A percentile compares a stretch with the other conserved stretches of the same genome.
Evolutionary conservation across 1,139 yeast species (phyloP).

Genomic region (Geotrichum macrosporum): DNA sequence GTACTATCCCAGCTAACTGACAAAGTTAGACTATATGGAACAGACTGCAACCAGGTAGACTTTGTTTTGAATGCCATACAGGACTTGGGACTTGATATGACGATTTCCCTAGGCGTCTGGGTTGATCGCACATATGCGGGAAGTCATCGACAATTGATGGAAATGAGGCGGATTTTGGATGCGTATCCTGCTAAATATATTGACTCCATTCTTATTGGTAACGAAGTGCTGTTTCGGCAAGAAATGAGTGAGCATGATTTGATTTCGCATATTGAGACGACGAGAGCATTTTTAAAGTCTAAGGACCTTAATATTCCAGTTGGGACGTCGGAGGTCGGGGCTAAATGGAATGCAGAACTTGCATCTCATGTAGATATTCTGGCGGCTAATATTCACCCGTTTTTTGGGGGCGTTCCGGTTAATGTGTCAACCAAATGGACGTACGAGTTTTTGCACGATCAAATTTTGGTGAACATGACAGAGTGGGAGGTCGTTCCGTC

Average conservation of each 20-base stretch:
- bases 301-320: conserved; percentile 43
- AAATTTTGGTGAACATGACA: conserved; percentile 36
- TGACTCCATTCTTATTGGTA: conserved; percentile 56
- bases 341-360: conserved; percentile 38
- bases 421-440: conserved; percentile 50
- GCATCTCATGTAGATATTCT: conserved; percentile 49
- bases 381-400: conserved; percentile 67
- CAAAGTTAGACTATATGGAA: conserved; percentile 56
- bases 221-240: conserved; percentile 57
- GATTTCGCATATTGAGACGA: conserved; percentile 44
- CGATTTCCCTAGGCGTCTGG: conserved; percentile 64
- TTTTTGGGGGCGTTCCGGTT: conserved; percentile 57
- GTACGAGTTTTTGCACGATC: conserved; percentile 46
- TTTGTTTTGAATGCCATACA: conserved; percentile 52
- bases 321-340: conserved; percentile 57
- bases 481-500: conserved; percentile 29
- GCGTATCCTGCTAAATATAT: conserved; percentile 48
- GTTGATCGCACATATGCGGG: conserved; percentile 46
- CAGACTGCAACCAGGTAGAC: conserved; percentile 59
- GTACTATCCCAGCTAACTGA: conserved; percentile 56
- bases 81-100: conserved; percentile 50
- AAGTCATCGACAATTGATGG: conserved; percentile 45
- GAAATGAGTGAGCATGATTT: conserved; percentile 45
- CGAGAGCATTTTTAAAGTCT: conserved; percentile 41
- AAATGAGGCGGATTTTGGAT: conserved; percentile 39